Evolutionary conservation across 2,329 filamentous ascomycete species (phyloP), one percentile per base, ranked within the genome.

Genomic region (Aspergillus sp.): DNA sequence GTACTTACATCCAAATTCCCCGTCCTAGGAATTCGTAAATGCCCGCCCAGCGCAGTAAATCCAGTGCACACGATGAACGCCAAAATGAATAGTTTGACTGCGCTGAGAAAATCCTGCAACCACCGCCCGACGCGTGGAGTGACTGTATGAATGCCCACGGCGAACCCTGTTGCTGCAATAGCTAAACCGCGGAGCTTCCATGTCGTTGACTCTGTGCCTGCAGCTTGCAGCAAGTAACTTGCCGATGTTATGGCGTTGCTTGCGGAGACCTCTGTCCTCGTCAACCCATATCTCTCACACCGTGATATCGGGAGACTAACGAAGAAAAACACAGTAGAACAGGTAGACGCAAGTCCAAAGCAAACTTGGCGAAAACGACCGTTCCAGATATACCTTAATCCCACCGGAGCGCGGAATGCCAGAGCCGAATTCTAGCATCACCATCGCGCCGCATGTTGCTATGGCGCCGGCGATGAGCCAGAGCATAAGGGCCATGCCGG

Each of bases 381-480:
- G 66, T 52, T 77, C 74, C n/a, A 77, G 65, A 50, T 76, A 76
- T 7, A 74, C 64, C 22, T 71, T 67, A 52, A 76, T 74, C 6
- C 74, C 73, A 12, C 74, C 74, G 12, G 67, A 71, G 20, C 65
- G 60, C 5, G 74, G 73, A 9, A 76, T 66, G 15, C 70, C 70
- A 3, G 65, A 70, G 32, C 73, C 74, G 6, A 76, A 65, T 46
- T 77, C 72, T 5, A 76, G 60, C 52, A 73, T 75, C 4, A 76
- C 72, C 10, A 69, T 65, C 9, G 75, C 65, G 17, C 74, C 74
- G 41, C 72, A 71, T 46, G 71, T 70, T 1, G 71, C 72, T 33
- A 76, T 70, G 9, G 73, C 51, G 22, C 65, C 67, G 27, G 76
- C 78, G 7, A 80, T 62, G 1, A 79, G 69, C 79, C 79, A 82